These are phyloP conservation scores for Neurospora tetraspora DNA, from an alignment of 495 filamentous ascomycete genomes.

Conservation along the genomic window DNA sequence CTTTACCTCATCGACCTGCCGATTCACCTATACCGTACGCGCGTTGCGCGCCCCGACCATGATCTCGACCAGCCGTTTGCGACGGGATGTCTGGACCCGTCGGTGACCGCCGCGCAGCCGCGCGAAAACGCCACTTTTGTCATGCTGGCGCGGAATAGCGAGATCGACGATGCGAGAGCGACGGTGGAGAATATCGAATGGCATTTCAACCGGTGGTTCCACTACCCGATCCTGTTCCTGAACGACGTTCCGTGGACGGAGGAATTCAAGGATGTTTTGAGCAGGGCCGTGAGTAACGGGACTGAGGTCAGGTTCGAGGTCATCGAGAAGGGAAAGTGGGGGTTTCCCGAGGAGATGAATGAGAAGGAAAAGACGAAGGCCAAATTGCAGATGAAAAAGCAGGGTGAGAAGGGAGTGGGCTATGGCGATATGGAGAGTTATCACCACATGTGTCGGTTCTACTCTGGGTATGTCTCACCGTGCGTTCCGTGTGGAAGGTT, in stretches of 20 bases:
- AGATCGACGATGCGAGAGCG: conserved; percentile 79
- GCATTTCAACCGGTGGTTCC: conserved; percentile 95
- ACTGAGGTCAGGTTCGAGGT: conserved; percentile 61
- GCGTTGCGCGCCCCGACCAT: conserved; percentile 21
- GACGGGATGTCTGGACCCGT: conserved; percentile 32
- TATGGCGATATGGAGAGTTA: conserved; percentile 99
- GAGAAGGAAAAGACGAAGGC: conserved; percentile 52
- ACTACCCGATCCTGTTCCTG: conserved; percentile 94
- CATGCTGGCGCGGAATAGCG: conserved; percentile 86
- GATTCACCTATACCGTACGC: conserved; percentile 18
- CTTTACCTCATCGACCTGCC: conserved; percentile 18
- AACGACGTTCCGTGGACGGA: conserved; percentile 84
- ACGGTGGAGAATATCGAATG: conserved; percentile 88
- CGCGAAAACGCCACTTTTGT: conserved; percentile 90
- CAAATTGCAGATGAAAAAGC: conserved; percentile 71
- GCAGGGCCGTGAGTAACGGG: conserved; percentile 60
- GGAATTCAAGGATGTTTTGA: conserved; percentile 78
- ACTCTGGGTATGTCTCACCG: conserved; percentile 60
- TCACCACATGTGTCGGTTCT: conserved; percentile 96
- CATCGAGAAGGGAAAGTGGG: conserved; percentile 75
- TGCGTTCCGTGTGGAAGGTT: not conserved
- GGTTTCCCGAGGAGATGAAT: conserved; percentile 87
- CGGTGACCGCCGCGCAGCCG: conserved; percentile 35
- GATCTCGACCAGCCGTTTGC: conserved; percentile 36
- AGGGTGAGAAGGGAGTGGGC: conserved; percentile 83